Percentiles rank a stretch among this genome's conserved stretches.
Evolutionary conservation across 108 stramenopile species (phyloP).

Genomic region (Mayamaea pseudoterrestris): DNA sequence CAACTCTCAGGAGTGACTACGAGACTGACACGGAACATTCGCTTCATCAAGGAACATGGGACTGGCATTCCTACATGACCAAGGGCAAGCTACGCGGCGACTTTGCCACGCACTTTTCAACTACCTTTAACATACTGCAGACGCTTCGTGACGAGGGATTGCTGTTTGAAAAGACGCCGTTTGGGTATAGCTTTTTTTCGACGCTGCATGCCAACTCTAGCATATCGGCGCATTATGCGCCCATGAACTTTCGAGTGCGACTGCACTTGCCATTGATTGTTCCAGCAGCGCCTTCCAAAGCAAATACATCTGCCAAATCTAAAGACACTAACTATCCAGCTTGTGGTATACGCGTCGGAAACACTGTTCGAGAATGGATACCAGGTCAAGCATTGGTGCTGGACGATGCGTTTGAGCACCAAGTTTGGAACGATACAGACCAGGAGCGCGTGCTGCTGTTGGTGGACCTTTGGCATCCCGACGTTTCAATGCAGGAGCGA

Average conservation of each 20-base stretch:
- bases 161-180: slow-evolving; percentile 43
- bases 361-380: slow-evolving; percentile 54
- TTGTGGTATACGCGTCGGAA: slow-evolving; percentile 89
- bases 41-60: slow-evolving; percentile 62
- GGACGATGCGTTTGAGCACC: slow-evolving; percentile 94
- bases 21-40: slow-evolving; percentile 24
- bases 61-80: slow-evolving; percentile 82
- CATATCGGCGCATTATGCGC: slow-evolving; percentile 80
- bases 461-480: slow-evolving; percentile 87
- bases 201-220: slow-evolving; percentile 44
- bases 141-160: slow-evolving; percentile 18
- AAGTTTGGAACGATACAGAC: slow-evolving; percentile 91
- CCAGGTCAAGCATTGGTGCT: slow-evolving; percentile 80
- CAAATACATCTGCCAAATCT: no score
- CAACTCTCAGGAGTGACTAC: slow-evolving; percentile 43
- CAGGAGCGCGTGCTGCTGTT: slow-evolving; percentile 57
- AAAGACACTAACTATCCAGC: slow-evolving; percentile 8
- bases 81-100: slow-evolving; percentile 45
- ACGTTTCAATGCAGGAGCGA: slow-evolving; percentile 51
- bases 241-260: slow-evolving; percentile 90
- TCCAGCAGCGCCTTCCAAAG: slow-evolving; percentile 27
- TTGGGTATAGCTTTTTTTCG: slow-evolving; percentile 85
- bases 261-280: slow-evolving; percentile 91
- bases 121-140: slow-evolving; percentile 51
- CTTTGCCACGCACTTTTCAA: slow-evolving; percentile 63